These are phyloP conservation scores for Mucuna pruriens DNA, from an alignment of 306 rosid genomes.

Conservation along the genomic window DNA sequence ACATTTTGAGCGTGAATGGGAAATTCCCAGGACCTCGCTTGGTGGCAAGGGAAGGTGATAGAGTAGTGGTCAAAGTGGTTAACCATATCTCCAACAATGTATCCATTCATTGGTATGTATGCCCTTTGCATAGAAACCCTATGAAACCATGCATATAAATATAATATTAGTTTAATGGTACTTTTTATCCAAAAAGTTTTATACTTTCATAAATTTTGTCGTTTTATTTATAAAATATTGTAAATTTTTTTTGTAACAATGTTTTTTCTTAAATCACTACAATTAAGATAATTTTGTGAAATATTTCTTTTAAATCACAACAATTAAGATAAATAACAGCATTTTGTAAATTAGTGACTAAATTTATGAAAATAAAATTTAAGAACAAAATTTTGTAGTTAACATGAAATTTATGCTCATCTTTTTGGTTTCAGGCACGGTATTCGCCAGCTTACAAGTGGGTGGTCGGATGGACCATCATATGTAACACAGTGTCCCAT, in stretches of 20 bases:
- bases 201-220: too few species aligned
- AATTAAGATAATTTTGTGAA: too few species aligned
- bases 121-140: background rate
- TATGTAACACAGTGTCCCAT: constrained; percentile 85
- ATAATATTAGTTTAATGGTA: too few species aligned
- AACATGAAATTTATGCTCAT: background rate
- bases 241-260: too few species aligned
- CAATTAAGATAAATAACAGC: too few species aligned
- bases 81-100: constrained; percentile 66
- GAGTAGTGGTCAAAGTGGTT: constrained; percentile 59
- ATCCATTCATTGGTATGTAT: constrained; percentile 81
- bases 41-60: constrained; percentile 80
- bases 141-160: background rate
- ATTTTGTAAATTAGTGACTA: too few species aligned
- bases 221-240: too few species aligned
- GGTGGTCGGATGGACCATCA: constrained; percentile 85
- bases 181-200: too few species aligned
- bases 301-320: too few species aligned
- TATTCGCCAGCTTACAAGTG: constrained; percentile 59
- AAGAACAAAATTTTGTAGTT: background rate
- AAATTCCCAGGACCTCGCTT: constrained; percentile 74
- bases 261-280: too few species aligned
- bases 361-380: too few species aligned
- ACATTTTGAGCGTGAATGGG: constrained; percentile 61
- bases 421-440: constrained; percentile 66